Evolutionary conservation across 2,329 filamentous ascomycete genomes (phyloP).

Genomic region (Zasmidium angulare): DNA sequence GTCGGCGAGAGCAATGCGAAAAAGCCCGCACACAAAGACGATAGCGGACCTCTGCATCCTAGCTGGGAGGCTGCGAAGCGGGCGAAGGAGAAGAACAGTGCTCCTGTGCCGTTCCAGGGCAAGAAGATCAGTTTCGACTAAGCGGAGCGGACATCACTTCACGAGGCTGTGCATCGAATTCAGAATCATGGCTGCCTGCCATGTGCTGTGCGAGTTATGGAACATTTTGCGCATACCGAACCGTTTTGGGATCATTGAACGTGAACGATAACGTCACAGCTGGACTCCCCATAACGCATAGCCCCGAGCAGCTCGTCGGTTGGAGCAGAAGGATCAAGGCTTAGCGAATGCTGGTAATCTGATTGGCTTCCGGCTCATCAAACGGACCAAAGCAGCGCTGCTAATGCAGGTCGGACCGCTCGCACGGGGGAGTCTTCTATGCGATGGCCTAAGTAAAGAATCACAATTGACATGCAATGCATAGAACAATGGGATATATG

Average conservation of each 20-base stretch:
- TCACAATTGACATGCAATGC: background rate
- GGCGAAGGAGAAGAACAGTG: conserved; percentile 54
- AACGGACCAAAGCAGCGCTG: background rate
- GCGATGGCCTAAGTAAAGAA: background rate
- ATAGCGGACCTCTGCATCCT: conserved; percentile 59
- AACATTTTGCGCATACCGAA: background rate
- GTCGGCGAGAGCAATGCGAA: conserved; percentile 17
- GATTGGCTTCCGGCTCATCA: background rate
- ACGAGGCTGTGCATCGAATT: background rate
- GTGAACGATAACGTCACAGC: background rate
- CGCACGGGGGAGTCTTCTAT: background rate
- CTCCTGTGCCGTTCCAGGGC: conserved; percentile 51
- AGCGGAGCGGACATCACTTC: conserved; percentile 1
- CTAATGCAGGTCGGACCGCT: background rate
- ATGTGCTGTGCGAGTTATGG: background rate
- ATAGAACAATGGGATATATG: background rate
- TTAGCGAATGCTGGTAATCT: background rate
- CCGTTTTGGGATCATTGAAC: background rate
- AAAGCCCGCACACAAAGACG: conserved; percentile 40
- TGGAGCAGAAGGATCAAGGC: background rate
- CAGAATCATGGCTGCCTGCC: too few species aligned
- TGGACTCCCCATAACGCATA: background rate
- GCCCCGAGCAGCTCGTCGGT: background rate
- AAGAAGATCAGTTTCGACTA: conserved; percentile 65
- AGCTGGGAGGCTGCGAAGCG: conserved; percentile 64